These are phyloP conservation scores for Ligustrum vulgare DNA, from an alignment of 257 asterid species.

Conservation along the genomic window DNA sequence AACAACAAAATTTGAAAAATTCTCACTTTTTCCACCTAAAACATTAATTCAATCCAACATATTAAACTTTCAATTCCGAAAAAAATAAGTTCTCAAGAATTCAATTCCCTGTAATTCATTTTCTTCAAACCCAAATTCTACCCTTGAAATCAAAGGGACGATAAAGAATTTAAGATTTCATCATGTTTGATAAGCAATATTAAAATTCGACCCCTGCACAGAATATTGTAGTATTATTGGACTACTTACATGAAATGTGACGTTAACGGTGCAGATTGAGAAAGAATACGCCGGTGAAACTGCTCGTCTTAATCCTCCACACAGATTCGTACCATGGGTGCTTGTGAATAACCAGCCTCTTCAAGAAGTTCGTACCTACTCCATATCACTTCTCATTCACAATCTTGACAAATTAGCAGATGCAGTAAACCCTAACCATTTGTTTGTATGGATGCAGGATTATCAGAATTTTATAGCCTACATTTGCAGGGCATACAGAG, in stretches of 20 bases:
- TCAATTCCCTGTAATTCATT: too few relatives aligned
- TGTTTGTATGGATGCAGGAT: slow-evolving; percentile 53
- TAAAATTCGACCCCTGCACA: not conserved
- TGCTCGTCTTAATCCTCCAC: slow-evolving; percentile 62
- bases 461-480: slow-evolving; percentile 58
- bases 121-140: too few relatives aligned
- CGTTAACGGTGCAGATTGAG: slow-evolving; percentile 57
- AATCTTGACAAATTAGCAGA: not conserved
- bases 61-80: too few relatives aligned
- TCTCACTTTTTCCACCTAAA: too few relatives aligned
- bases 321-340: slow-evolving; percentile 89
- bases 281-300: slow-evolving; percentile 70
- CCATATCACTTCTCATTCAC: not conserved
- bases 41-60: too few relatives aligned
- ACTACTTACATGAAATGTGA: not conserved
- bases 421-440: not conserved
- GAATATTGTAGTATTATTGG: too few relatives aligned
- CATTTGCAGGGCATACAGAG: slow-evolving; percentile 69
- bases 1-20: too few relatives aligned
- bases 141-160: too few relatives aligned
- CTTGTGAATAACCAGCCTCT: slow-evolving; percentile 71
- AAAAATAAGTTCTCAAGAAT: too few relatives aligned
- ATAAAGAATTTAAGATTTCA: too few relatives aligned
- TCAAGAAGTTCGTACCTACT: slow-evolving; percentile 50
- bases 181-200: not conserved